phyloP scores from a whole-genome alignment of 805 yeast species.

The Barnettozyma salicaria region DNA sequence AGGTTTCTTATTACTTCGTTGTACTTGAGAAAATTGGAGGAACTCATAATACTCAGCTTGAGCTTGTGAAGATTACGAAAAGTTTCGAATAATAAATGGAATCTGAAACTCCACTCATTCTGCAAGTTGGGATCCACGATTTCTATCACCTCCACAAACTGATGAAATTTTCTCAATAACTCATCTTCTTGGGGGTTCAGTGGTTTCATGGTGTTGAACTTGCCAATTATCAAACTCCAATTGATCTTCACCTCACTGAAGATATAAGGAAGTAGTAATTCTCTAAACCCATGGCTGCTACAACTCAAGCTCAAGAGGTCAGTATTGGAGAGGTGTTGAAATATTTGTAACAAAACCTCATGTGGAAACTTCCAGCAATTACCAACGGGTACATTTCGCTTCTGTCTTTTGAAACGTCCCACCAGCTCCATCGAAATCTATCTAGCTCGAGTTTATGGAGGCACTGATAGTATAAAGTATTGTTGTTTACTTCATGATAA shows the following conservation, averaged over 20 bases:
- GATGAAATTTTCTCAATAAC: slow-evolving; percentile 10
- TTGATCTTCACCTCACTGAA: slow-evolving; percentile 11
- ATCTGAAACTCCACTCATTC: slow-evolving; percentile 32
- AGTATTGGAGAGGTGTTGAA: slow-evolving; percentile 13
- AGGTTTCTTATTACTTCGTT: slow-evolving; percentile 15
- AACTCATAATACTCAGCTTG: slow-evolving; percentile 24
- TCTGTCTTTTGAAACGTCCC: slow-evolving; percentile 2
- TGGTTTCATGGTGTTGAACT: slow-evolving; percentile 1
- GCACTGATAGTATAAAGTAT: too few species aligned
- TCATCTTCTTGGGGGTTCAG: slow-evolving; percentile 4
- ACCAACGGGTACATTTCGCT: too few species aligned
- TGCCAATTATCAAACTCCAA: slow-evolving; percentile 15
- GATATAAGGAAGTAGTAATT: slow-evolving; percentile 19
- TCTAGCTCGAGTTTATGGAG: background rate
- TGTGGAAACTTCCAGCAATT: slow-evolving; percentile 16
- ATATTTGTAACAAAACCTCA: slow-evolving; percentile 17
- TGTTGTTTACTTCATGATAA: background rate
- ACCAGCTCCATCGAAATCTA: background rate
- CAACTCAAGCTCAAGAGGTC: slow-evolving; percentile 16
- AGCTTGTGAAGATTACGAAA: slow-evolving; percentile 23
- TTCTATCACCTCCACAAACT: slow-evolving; percentile 24
- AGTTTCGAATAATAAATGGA: slow-evolving; percentile 20
- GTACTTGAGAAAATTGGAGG: slow-evolving; percentile 33
- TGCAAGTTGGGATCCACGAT: slow-evolving; percentile 27
- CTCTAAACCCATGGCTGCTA: slow-evolving; percentile 8